A percentile compares a stretch with the other conserved stretches of the same genome.
These are phyloP conservation scores for Cryptococcus amylolentus DNA, from an alignment of 1,284 basidiomycete genomes.

Conservation along the genomic window DNA sequence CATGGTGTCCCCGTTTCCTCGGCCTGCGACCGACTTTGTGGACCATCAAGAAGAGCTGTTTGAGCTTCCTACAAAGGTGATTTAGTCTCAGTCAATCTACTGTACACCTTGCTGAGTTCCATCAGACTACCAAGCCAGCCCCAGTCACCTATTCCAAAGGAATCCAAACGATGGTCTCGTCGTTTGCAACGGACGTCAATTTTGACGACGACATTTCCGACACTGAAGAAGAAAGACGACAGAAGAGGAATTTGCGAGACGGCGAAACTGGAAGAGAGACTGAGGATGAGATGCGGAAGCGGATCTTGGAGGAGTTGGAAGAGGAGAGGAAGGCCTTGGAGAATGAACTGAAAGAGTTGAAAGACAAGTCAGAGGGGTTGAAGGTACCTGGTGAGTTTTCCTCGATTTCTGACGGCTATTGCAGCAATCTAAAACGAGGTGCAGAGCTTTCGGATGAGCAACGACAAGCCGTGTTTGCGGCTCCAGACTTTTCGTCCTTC, in stretches of 20 bases:
- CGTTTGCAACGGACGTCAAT: slow-evolving; percentile 28
- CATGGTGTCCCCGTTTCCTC: slow-evolving; percentile 54
- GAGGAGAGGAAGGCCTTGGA: slow-evolving; percentile 66
- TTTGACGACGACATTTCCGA: slow-evolving; percentile 7
- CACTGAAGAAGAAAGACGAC: slow-evolving; percentile 19
- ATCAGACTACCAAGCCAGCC: slow-evolving; percentile 11
- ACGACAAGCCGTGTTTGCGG: slow-evolving; percentile 70
- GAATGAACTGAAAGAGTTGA: slow-evolving; percentile 74
- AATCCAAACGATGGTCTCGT: slow-evolving; percentile 63
- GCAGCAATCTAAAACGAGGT: background rate
- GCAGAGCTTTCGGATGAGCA: slow-evolving; percentile 81
- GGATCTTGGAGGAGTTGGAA: slow-evolving; percentile 56
- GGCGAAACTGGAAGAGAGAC: slow-evolving; percentile 50
- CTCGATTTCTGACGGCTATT: background rate
- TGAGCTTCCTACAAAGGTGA: slow-evolving; percentile 78
- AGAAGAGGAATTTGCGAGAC: slow-evolving; percentile 5
- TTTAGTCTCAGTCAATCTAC: slow-evolving; percentile 9
- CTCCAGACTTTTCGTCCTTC: slow-evolving; percentile 87
- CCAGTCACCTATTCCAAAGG: slow-evolving; percentile 85
- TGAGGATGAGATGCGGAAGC: slow-evolving; percentile 70
- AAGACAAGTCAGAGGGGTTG: slow-evolving; percentile 69
- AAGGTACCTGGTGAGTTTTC: slow-evolving; percentile 32
- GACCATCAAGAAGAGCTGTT: slow-evolving; percentile 84
- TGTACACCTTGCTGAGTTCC: background rate
- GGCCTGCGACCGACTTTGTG: slow-evolving; percentile 65